Evolutionary conservation across 495 filamentous ascomycete genomes (phyloP).

Genomic region (Penicillium herquei): DNA sequence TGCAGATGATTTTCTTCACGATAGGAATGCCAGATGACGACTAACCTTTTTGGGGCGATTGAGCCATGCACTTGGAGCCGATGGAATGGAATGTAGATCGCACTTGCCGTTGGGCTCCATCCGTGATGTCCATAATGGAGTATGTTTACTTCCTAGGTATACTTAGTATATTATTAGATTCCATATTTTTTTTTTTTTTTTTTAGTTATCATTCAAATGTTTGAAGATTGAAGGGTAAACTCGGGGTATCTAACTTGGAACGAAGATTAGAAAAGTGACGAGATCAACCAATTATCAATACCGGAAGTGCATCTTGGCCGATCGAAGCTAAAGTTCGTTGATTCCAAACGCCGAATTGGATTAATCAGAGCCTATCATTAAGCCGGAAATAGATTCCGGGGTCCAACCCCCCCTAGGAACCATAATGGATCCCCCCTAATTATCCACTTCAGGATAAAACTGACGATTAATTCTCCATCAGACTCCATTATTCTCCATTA

Average conservation of each 20-base stretch:
- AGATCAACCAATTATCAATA: not conserved
- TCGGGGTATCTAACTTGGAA: not conserved
- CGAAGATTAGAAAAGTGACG: not conserved
- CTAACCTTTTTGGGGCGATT: not conserved
- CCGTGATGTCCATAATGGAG: too few species aligned
- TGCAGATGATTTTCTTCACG: conserved; percentile 20
- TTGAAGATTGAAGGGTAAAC: not conserved
- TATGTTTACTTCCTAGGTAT: too few species aligned
- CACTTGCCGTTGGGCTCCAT: not conserved
- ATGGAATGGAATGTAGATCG: conserved; percentile 7
- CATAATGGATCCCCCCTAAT: not conserved
- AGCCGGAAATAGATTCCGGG: not conserved
- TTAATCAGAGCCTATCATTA: not conserved
- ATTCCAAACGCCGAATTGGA: not conserved
- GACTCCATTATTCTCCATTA: too few species aligned
- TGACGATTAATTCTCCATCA: too few species aligned
- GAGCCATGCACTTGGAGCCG: not conserved
- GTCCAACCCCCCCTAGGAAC: not conserved
- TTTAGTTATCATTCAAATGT: not conserved
- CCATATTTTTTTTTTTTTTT: too few species aligned
- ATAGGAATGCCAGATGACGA: not conserved
- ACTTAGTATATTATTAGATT: not conserved
- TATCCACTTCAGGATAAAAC: too few species aligned
- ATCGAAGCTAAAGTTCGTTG: not conserved
- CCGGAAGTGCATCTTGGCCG: not conserved